phyloP scores from a whole-genome alignment of 768 basidiomycete genomes.

The Myochromella boudieri region DNA sequence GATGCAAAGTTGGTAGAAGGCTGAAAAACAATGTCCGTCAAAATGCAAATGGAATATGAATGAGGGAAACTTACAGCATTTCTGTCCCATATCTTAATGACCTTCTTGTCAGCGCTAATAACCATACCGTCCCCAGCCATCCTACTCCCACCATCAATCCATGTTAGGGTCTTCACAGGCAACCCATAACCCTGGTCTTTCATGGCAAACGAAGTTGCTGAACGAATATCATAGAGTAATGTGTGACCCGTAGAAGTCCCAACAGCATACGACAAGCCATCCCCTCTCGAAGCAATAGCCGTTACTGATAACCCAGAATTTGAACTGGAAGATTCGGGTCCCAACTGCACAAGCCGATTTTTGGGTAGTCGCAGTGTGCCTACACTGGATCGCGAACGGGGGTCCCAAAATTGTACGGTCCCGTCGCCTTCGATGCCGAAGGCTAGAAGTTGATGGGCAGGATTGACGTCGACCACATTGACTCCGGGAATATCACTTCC shows the following conservation, averaged over 20 bases:
- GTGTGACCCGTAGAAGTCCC: constrained; percentile 96
- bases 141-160: constrained; percentile 85
- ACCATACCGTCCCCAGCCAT: constrained; percentile 90
- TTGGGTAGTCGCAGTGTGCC: constrained; percentile 66
- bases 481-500: constrained; percentile 73
- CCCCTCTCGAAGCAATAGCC: constrained; percentile 78
- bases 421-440: constrained; percentile 89
- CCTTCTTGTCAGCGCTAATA: constrained; percentile 92
- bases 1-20: constrained; percentile 87
- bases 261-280: constrained; percentile 91
- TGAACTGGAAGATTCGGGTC: constrained; percentile 26
- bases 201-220: constrained; percentile 74
- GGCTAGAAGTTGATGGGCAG: constrained; percentile 85
- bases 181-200: constrained; percentile 98
- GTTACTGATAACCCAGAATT: constrained; percentile 62
- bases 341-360: constrained; percentile 46
- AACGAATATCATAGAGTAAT: constrained; percentile 90
- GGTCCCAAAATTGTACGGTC: constrained; percentile 96
- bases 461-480: constrained; percentile 90
- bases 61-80: constrained; percentile 56
- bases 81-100: constrained; percentile 96
- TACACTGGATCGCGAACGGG: constrained; percentile 74
- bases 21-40: constrained; percentile 40
- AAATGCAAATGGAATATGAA: background rate
- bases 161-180: constrained; percentile 78